Conservation (phyloP, 2,329 filamentous ascomycete genomes). For the Sporothrix pseudoabietina region DNA sequence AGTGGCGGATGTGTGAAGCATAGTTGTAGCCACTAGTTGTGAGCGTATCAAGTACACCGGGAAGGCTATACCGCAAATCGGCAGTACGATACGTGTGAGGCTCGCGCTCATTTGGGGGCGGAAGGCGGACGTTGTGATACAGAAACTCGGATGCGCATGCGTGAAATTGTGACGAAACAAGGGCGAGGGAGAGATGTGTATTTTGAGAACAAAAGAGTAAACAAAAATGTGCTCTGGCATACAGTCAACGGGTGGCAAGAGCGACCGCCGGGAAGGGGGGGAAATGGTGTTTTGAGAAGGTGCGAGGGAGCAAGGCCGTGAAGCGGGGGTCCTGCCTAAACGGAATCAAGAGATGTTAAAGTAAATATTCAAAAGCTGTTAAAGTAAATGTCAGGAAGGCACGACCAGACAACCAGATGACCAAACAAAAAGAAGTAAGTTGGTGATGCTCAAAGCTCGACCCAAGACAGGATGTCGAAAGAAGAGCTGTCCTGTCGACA, state of each 20-base stretch:
- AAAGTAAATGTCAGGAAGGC: constrained; percentile 2
- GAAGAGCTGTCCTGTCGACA: neutral
- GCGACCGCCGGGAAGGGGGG: neutral
- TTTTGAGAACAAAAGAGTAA: too few species aligned
- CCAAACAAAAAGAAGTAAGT: too few species aligned
- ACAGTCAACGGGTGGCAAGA: too few species aligned
- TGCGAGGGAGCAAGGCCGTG: neutral
- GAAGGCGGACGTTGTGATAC: neutral
- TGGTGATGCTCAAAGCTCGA: neutral
- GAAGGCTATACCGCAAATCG: neutral
- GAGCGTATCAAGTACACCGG: neutral
- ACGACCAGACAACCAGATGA: neutral
- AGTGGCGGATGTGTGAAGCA: neutral
- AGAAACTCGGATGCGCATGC: neutral
- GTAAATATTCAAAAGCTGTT: neutral
- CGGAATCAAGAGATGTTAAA: too few species aligned
- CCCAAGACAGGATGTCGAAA: neutral
- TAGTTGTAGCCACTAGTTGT: constrained; percentile 8
- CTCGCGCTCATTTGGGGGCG: neutral
- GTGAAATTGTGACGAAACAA: neutral
- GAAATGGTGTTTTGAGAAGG: neutral
- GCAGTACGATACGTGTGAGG: neutral
- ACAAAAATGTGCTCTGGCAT: too few species aligned
- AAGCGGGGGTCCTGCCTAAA: neutral
- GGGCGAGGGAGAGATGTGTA: neutral